Evolutionary conservation across 2,329 filamentous ascomycete genomes (phyloP).

Genomic region (Bimuria novae-zelandiae): DNA sequence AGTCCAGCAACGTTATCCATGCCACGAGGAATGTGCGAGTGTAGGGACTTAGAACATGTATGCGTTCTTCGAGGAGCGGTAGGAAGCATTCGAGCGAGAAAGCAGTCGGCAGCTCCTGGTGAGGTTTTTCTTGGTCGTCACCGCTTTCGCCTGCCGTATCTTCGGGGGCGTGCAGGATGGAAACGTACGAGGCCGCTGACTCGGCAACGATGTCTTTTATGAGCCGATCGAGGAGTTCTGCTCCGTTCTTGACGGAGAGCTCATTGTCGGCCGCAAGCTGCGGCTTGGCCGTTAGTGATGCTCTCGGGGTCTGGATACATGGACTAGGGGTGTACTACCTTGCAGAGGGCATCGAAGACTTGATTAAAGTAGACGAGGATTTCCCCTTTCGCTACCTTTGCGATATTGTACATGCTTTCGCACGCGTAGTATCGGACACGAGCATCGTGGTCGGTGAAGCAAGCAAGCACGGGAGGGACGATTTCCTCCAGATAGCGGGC

Average conservation of each 20-base stretch:
- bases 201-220: conserved; percentile 97
- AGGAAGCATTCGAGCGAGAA: conserved; percentile 93
- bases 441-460: conserved; percentile 97
- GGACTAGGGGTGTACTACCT: conserved; percentile 61
- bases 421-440: conserved; percentile 97
- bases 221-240: conserved; percentile 89
- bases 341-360: conserved; percentile 96
- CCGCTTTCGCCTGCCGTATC: conserved; percentile 54
- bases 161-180: conserved; percentile 72
- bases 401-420: conserved; percentile 99
- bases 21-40: conserved; percentile 93
- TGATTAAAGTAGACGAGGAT: conserved; percentile 97
- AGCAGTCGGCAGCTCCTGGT: conserved; percentile 69
- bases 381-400: conserved; percentile 98
- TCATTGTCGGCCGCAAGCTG: conserved; percentile 95
- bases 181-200: conserved; percentile 92
- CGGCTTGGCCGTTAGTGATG: conserved; percentile 24
- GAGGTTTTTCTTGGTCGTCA: conserved; percentile 23
- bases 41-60: conserved; percentile 92
- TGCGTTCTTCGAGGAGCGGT: conserved; percentile 88
- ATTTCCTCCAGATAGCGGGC: conserved; percentile 91
- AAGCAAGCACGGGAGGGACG: conserved; percentile 93
- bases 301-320: not conserved
- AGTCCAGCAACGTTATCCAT: conserved; percentile 94
- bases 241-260: conserved; percentile 96